Conservation (phyloP, 352 stramenopile genomes). For the Phytophthora quininea region DNA sequence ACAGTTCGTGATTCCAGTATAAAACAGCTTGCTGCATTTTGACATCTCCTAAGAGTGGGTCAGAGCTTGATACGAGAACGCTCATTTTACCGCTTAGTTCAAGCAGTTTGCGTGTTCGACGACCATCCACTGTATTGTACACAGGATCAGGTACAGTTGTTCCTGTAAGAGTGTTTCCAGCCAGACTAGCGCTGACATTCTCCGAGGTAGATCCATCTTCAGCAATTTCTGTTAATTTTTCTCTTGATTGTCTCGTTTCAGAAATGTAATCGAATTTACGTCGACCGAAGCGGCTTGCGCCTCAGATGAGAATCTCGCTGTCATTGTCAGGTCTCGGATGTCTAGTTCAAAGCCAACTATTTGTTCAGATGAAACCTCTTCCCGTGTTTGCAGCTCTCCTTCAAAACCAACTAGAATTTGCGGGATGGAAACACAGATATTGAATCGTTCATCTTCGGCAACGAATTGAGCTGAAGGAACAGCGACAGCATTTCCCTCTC, state of each 20-base stretch:
- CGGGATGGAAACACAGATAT: slow-evolving; percentile 66
- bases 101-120: slow-evolving; percentile 56
- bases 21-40: slow-evolving; percentile 54
- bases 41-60: slow-evolving; percentile 63
- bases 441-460: slow-evolving; percentile 63
- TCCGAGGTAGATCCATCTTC: slow-evolving; percentile 26
- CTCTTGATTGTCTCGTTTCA: slow-evolving; percentile 44
- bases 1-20: slow-evolving; percentile 78
- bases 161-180: slow-evolving; percentile 18
- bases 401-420: slow-evolving; percentile 72
- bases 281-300: slow-evolving; percentile 59
- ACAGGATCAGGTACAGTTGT: slow-evolving; percentile 44
- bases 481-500: neutral
- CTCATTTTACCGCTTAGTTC: slow-evolving; percentile 64
- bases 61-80: slow-evolving; percentile 53
- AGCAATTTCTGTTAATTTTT: slow-evolving; percentile 29
- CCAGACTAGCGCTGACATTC: too few species aligned
- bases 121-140: slow-evolving; percentile 43
- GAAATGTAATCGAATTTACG: slow-evolving; percentile 47
- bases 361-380: slow-evolving; percentile 17
- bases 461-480: slow-evolving; percentile 45
- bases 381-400: slow-evolving; percentile 39
- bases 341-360: slow-evolving; percentile 69
- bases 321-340: slow-evolving; percentile 60
- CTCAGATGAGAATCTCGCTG: slow-evolving; percentile 65